A percentile compares a stretch with the other conserved stretches of the same genome.
Conservation (phyloP, 2,329 filamentous ascomycete species). For the Nigrospora osmanthi region DNA sequence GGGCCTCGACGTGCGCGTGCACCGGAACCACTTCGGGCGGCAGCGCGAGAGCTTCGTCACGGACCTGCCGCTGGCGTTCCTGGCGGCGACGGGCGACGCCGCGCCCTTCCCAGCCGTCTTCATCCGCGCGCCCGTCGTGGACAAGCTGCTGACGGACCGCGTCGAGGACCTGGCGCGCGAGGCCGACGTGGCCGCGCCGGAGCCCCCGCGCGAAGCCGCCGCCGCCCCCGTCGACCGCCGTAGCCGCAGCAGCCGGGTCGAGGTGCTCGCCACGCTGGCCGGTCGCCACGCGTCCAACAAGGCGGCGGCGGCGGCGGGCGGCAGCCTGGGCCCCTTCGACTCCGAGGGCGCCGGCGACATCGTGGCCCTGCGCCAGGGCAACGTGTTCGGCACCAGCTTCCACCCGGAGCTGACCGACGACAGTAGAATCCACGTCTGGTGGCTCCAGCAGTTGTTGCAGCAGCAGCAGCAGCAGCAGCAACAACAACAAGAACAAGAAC, state of each 20-base stretch:
- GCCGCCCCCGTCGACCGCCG: too few species aligned
- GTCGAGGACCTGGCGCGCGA: background rate
- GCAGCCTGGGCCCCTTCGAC: conserved; percentile 13
- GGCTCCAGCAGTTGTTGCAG: conserved; percentile 43
- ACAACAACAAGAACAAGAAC: background rate
- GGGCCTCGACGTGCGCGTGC: conserved; percentile 81
- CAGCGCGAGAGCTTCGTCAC: conserved; percentile 89
- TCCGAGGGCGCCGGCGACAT: conserved; percentile 59
- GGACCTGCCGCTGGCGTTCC: conserved; percentile 64
- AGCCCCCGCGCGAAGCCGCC: conserved; percentile 7
- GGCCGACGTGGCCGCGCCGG: background rate
- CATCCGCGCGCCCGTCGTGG: conserved; percentile 89
- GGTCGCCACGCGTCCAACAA: conserved; percentile 28
- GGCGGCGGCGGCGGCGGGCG: conserved; percentile 26
- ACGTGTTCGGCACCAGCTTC: conserved; percentile 91
- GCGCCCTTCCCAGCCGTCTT: conserved; percentile 76
- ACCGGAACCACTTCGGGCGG: conserved; percentile 90
- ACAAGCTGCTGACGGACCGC: conserved; percentile 56
- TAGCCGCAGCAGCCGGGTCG: conserved; percentile 28
- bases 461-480: background rate
- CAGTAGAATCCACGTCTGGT: conserved; percentile 86
- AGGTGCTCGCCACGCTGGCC: conserved; percentile 45
- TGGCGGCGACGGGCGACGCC: conserved; percentile 28
- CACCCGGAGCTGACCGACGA: conserved; percentile 91
- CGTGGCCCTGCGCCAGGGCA: conserved; percentile 81